Percentiles rank a stretch among this genome's conserved stretches.
phyloP scores from a whole-genome alignment of 192 early-diverging fungal genomes.

The Rhizoclosmatium globosum region DNA sequence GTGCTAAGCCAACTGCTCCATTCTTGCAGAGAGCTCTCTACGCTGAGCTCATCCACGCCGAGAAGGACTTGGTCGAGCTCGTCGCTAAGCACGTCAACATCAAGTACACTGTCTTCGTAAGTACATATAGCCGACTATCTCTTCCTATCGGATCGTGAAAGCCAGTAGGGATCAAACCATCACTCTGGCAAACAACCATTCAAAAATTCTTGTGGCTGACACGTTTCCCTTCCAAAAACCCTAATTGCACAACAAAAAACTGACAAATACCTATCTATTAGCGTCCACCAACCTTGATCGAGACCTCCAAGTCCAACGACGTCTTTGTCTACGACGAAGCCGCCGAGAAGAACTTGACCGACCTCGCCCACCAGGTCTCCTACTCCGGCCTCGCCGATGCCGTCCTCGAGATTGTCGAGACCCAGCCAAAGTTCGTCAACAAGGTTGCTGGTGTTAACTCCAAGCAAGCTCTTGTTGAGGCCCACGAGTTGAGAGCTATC shows the following conservation, averaged over 20 bases:
- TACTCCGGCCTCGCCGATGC: slow-evolving; percentile 29
- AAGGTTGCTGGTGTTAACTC: slow-evolving; percentile 33
- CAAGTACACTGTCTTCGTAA: slow-evolving; percentile 36
- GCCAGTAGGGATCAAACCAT: not conserved
- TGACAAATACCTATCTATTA: not conserved
- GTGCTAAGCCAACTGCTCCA: slow-evolving; percentile 1
- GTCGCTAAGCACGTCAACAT: slow-evolving; percentile 11
- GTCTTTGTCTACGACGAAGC: slow-evolving; percentile 35
- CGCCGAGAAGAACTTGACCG: slow-evolving; percentile 20
- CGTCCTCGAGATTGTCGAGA: slow-evolving; percentile 35
- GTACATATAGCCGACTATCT: not conserved
- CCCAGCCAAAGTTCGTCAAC: slow-evolving; percentile 31
- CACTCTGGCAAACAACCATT: not conserved
- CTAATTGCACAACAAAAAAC: not conserved
- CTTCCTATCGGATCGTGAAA: not conserved
- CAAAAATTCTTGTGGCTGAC: too few species aligned
- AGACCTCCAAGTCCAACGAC: slow-evolving; percentile 31
- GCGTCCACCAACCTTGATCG: slow-evolving; percentile 31
- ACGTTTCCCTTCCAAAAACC: not conserved
- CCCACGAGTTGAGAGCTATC: not conserved
- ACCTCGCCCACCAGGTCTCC: slow-evolving; percentile 32
- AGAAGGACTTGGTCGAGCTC: slow-evolving; percentile 3
- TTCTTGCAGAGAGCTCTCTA: slow-evolving; percentile 4
- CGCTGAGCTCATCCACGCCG: slow-evolving; percentile 15
- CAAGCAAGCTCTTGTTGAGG: slow-evolving; percentile 2